These are phyloP conservation scores for Paecilomyces fulvus DNA, from an alignment of 2,329 filamentous ascomycete species.

Conservation along the genomic window DNA sequence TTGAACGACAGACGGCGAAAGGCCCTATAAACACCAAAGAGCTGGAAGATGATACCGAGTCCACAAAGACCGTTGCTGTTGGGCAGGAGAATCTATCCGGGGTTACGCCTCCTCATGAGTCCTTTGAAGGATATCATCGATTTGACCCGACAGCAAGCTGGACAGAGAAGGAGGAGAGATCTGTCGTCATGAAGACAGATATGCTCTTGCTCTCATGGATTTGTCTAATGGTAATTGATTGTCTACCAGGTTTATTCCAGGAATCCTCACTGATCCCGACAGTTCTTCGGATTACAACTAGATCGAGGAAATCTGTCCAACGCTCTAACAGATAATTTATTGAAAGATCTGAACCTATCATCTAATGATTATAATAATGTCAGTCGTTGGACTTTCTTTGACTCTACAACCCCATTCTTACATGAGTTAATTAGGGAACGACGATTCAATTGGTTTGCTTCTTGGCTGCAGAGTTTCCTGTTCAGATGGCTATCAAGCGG, in stretches of 20 bases:
- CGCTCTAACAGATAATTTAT: conserved; percentile 29
- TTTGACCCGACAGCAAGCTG: conserved; percentile 16
- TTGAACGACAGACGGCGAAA: conserved; percentile 12
- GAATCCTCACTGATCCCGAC: conserved; percentile 1
- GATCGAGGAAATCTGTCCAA: conserved; percentile 27
- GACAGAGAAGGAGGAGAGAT: conserved; percentile 36
- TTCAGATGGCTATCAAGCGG: conserved; percentile 40
- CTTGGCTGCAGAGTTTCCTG: conserved; percentile 35
- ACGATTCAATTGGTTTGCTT: conserved; percentile 18
- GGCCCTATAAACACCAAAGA: not conserved
- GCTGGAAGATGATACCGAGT: conserved; percentile 3
- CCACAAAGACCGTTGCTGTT: conserved; percentile 7
- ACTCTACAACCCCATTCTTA: not conserved
- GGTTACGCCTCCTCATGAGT: conserved; percentile 21
- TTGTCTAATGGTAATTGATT: not conserved
- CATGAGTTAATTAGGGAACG: conserved; percentile 9
- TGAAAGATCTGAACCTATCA: conserved; percentile 24
- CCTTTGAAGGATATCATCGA: conserved; percentile 18
- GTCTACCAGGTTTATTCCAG: conserved; percentile 2
- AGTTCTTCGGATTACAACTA: conserved; percentile 26
- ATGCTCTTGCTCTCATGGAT: not conserved
- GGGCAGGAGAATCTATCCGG: conserved; percentile 18
- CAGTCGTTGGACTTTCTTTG: not conserved
- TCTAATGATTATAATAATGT: conserved; percentile 33
- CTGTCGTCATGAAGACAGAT: conserved; percentile 32